Evolutionary conservation across 768 basidiomycete genomes (phyloP), one percentile per base, ranked within the genome.

Genomic region (Hemileccinum rubropunctum): DNA sequence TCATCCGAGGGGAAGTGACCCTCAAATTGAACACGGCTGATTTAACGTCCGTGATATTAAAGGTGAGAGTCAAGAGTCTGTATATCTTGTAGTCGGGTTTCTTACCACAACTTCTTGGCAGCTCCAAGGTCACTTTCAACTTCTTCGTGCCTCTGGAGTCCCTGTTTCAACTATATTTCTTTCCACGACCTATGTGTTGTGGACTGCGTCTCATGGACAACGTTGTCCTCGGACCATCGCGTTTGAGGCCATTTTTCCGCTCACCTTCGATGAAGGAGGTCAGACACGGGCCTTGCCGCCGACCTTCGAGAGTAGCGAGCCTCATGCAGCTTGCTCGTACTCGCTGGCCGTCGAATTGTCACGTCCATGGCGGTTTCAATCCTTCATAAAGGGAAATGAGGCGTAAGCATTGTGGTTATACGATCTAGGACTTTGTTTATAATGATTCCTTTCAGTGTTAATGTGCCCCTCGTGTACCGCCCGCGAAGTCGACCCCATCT

Each of bases 401-500:
- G 67, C 58, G 84, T 83, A 57, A 53, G 67, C 53, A 12, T 6
- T 11, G n/a, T 51, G 17, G 7, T 39, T 32, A 2, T 27, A 12
- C 10, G 9, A 30, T 26, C 15, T 21, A 34, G 7, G 12, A 33
- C 2, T n/a, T 14, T n/a, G 9, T 23, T 54, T 5, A 61, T 28
- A 10, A 23, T 23, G 23, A 10, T 20, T 15, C 11, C 5, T 41
- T 20, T 30, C 36, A 84, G 83, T 21, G 59, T 83, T 32, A 64
- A 62, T 17, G 63, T 82, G 3, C 78, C 77, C 1, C 71, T 87
- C 47, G 62, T 63, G 6, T 85, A 86, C 53, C 55, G 52, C 36
- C 84, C 83, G 8, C 76, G 77, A 39, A 74, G 74, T 42, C 76
- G 81, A n/a, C 76, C 86, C 0, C 71, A 72, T 46, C 71, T 76